Base-by-base conservation (phyloP, 179 eudicot species). In the Monotropa hypopitys region DNA sequence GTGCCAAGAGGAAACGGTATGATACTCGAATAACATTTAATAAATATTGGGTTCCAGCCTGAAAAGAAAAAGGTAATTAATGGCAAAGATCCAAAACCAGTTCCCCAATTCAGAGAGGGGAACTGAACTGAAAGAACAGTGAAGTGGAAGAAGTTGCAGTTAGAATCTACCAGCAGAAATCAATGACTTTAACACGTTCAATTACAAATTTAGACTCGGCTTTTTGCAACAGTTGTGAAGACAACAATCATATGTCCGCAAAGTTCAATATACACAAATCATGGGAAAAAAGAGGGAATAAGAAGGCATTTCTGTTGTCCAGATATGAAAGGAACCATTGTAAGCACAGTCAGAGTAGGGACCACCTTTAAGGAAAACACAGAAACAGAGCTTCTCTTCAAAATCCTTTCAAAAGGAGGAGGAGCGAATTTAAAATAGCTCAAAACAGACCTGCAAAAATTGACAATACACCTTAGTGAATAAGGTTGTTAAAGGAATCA, bases 321-420 rank as follows among this genome's bases (percentile, higher is more conserved):
- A n/a, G 20, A 32, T 38, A 35, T 47, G 47, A 33, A 33, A 73
- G 59, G 18, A 38, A 21, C 18, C 6, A 16, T 35, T 66, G 23
- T 40, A 69, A 69, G 2, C 73, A 69, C 16, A 35, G 30, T 69
- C 35, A 57, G 53, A 28, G 51, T 3, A 10, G 28, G 16, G 70
- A 40, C 7, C 85, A 90, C 98, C 91, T 56, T 84, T 49, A 43
- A 30, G 45, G 79, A 75, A 70, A 76, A 85, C 83, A 81, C 72
- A 49, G 61, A 66, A 75, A 77, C 56, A 32, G 78, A 79, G 63
- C 82, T 13, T 76, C 74, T 78, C 79, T 26, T 82, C 45, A 70
- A 76, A 61, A 93, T 80, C 79, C 98, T 87, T 78, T 83, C 82
- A 81, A 95, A 95, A 35, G 99, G 99, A 75, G 95, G 87, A 68